Evolutionary conservation across 371 early-diverging fungal species (phyloP).

Genomic region (Lichtheimia ornata): DNA sequence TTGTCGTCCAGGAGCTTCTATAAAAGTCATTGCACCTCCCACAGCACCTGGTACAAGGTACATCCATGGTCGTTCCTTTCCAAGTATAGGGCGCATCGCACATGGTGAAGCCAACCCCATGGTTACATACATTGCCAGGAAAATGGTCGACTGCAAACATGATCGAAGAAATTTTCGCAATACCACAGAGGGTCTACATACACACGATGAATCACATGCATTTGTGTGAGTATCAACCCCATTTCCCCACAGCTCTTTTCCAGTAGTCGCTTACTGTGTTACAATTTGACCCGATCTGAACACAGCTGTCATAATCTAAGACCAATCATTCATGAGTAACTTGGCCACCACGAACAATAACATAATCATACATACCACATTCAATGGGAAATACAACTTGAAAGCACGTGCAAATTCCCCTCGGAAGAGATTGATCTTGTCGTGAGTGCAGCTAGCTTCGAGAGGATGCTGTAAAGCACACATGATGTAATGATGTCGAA

Average conservation of each 20-base stretch:
- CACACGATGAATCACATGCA: background rate
- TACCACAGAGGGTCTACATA: slow-evolving; percentile 32
- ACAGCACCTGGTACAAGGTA: slow-evolving; percentile 68
- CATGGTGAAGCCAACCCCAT: slow-evolving; percentile 69
- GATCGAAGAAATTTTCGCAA: slow-evolving; percentile 48
- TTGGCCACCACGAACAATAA: background rate
- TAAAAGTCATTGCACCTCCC: slow-evolving; percentile 67
- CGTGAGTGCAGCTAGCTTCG: slow-evolving; percentile 49
- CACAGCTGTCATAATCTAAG: slow-evolving; percentile 58
- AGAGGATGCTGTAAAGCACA: slow-evolving; percentile 79
- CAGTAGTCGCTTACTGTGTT: slow-evolving; percentile 36
- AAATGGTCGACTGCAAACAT: slow-evolving; percentile 68
- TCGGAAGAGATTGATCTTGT: slow-evolving; percentile 37
- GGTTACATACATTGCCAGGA: slow-evolving; percentile 70
- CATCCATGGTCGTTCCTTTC: slow-evolving; percentile 55
- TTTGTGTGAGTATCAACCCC: background rate
- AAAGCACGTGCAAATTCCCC: slow-evolving; percentile 56
- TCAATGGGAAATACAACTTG: slow-evolving; percentile 71
- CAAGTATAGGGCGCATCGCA: slow-evolving; percentile 52
- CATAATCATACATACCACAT: slow-evolving; percentile 45
- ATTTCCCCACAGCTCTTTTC: too few relatives aligned
- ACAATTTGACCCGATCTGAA: slow-evolving; percentile 45
- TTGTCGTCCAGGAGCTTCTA: slow-evolving; percentile 78
- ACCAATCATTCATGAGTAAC: background rate
- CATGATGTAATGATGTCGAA: slow-evolving; percentile 67